phyloP scores from a whole-genome alignment of 345 rosid species.

The Brassica cretica region DNA sequence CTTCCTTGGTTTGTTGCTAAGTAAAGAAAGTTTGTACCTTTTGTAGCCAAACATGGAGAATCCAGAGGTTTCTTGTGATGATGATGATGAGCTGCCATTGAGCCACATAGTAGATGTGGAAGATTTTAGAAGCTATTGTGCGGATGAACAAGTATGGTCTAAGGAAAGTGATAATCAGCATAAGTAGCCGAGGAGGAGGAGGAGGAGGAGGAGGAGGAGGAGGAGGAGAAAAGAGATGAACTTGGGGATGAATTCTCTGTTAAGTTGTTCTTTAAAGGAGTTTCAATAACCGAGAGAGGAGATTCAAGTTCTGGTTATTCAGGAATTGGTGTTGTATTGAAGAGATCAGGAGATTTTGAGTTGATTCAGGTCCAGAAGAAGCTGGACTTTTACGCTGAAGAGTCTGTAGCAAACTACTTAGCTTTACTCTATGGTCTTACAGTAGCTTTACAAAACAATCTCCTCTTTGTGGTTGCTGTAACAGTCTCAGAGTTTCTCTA shows the following conservation, averaged over 20 bases:
- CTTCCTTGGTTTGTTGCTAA: conserved; percentile 26
- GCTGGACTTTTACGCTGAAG: conserved; percentile 78
- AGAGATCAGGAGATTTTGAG: conserved; percentile 53
- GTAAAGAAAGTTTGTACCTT: conserved; percentile 28
- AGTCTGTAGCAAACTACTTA: conserved; percentile 80
- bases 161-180: conserved; percentile 60
- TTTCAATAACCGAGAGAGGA: too few species aligned
- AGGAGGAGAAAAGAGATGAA: conserved; percentile 41
- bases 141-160: conserved; percentile 79
- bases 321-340: conserved; percentile 88
- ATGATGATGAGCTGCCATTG: conserved; percentile 37
- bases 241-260: conserved; percentile 70
- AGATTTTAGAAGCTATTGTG: conserved; percentile 90
- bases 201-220: conserved; percentile 38
- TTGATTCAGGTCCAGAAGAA: conserved; percentile 82
- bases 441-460: conserved; percentile 61
- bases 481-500: conserved; percentile 68
- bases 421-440: conserved; percentile 85
- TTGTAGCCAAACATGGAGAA: conserved; percentile 45
- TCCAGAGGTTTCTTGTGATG: conserved; percentile 16
- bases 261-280: conserved; percentile 11
- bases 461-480: conserved; percentile 63
- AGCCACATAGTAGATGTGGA: conserved; percentile 63
- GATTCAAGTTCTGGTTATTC: conserved; percentile 26
- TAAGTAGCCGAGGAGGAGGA: conserved; percentile 40